Evolutionary conservation across 2,329 filamentous ascomycete genomes (phyloP).

Genomic region (Orbilia ellipsospora): DNA sequence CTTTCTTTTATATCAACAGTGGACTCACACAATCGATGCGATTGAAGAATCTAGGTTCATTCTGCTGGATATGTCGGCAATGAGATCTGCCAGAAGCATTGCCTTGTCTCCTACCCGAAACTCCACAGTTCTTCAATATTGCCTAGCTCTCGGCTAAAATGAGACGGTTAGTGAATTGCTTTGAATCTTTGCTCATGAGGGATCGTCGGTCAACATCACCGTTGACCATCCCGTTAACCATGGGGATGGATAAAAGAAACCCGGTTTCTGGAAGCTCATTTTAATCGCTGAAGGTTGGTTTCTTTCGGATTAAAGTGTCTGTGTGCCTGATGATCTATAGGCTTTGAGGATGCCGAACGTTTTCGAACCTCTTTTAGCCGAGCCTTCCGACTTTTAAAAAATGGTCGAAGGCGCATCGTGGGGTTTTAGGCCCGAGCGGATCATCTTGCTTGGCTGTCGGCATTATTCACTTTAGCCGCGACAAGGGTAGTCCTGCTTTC

Average conservation of each 20-base stretch:
- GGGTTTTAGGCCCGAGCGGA: constrained; percentile 38
- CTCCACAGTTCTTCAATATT: background rate
- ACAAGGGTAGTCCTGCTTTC: background rate
- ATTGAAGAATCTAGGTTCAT: no score
- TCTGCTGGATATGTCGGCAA: no score
- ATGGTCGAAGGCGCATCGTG: constrained; percentile 1
- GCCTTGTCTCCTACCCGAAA: no score
- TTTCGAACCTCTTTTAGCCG: background rate
- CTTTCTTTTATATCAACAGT: background rate
- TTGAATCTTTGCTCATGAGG: constrained; percentile 3
- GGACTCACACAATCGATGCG: no score
- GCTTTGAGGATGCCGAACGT: no score
- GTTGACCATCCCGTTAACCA: constrained; percentile 2
- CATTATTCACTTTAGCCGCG: constrained; percentile 30
- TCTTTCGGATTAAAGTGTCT: constrained; percentile 8
- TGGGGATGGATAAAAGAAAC: constrained; percentile 13
- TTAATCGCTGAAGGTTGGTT: background rate
- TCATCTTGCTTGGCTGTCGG: constrained; percentile 8
- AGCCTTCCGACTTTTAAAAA: constrained; percentile 1
- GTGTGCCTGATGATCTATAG: background rate
- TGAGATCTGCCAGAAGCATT: no score
- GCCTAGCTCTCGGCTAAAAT: constrained; percentile 26
- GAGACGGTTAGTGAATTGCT: no score
- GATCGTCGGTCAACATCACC: constrained; percentile 4
- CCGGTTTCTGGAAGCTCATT: background rate